phyloP scores from a whole-genome alignment of 306 rosid species.

The Rubus parviflorus region DNA sequence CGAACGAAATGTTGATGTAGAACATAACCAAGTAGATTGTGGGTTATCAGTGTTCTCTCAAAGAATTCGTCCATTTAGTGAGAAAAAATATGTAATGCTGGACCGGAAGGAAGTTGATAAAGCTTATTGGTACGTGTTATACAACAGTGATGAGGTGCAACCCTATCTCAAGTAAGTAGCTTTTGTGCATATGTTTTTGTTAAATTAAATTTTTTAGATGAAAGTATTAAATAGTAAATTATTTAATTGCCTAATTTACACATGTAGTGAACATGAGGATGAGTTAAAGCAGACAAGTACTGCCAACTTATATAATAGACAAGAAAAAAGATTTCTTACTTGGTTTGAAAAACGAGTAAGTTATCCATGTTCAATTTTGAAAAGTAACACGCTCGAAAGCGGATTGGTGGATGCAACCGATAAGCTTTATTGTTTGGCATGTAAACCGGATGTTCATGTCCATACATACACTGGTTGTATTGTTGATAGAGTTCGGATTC shows the following conservation, averaged over 20 bases:
- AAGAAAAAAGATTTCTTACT: background rate
- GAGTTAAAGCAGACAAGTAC: background rate
- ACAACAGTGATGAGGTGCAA: too few species aligned
- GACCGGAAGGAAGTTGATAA: too few species aligned
- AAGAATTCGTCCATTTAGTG: too few species aligned
- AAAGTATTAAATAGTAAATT: too few species aligned
- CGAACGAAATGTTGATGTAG: too few species aligned
- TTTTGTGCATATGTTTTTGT: too few species aligned
- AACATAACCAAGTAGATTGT: too few species aligned
- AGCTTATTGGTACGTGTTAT: too few species aligned
- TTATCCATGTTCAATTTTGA: background rate
- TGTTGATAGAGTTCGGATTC: conserved; percentile 1
- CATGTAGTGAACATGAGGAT: background rate
- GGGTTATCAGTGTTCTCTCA: too few species aligned
- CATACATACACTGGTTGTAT: conserved; percentile 8
- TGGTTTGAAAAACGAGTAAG: conserved; percentile 1
- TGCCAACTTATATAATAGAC: background rate
- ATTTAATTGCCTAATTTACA: background rate
- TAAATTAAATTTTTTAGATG: too few species aligned
- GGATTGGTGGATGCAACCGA: background rate
- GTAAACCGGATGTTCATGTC: background rate
- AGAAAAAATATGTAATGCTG: too few species aligned
- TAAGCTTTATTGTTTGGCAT: background rate
- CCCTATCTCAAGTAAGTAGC: too few species aligned
- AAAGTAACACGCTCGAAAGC: background rate